These are phyloP conservation scores for Daldinia vernicosa DNA, from an alignment of 495 filamentous ascomycete genomes.

Conservation along the genomic window DNA sequence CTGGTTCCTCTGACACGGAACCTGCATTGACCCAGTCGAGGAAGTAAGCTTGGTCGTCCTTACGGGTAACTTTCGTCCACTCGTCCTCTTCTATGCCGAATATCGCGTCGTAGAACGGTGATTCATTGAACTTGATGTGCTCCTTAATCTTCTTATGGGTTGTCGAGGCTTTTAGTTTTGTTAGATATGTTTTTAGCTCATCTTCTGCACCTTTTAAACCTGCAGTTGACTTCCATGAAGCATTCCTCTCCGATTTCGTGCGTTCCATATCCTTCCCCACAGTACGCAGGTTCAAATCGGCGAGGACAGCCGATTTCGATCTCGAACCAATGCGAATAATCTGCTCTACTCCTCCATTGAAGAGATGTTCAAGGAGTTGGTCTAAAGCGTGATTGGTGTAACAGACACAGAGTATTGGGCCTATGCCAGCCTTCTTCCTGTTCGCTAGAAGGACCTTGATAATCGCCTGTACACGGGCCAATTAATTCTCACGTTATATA, in stretches of 20 bases:
- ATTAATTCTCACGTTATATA: neutral
- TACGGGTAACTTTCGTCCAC: conserved; percentile 13
- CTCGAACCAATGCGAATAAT: conserved; percentile 74
- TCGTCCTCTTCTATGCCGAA: conserved; percentile 40
- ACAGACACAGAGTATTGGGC: conserved; percentile 70
- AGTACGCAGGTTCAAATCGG: conserved; percentile 53
- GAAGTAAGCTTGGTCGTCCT: conserved; percentile 16
- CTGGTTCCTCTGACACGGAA: neutral
- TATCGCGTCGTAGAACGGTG: conserved; percentile 33
- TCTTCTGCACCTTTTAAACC: conserved; percentile 1
- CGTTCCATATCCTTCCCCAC: conserved; percentile 38
- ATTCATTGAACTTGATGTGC: conserved; percentile 8
- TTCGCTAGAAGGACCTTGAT: conserved; percentile 70
- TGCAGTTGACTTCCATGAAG: neutral
- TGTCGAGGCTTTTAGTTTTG: neutral
- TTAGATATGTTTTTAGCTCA: neutral
- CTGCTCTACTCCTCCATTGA: conserved; percentile 63
- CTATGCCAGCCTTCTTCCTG: conserved; percentile 56
- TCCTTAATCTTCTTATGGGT: conserved; percentile 12
- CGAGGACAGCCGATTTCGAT: conserved; percentile 60
- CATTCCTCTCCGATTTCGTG: conserved; percentile 44
- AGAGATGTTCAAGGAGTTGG: conserved; percentile 72
- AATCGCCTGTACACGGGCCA: conserved; percentile 43
- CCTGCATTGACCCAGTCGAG: conserved; percentile 23
- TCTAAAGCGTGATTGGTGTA: conserved; percentile 81